These are phyloP conservation scores for Penicillium angulare DNA, from an alignment of 495 filamentous ascomycete genomes.

Conservation along the genomic window DNA sequence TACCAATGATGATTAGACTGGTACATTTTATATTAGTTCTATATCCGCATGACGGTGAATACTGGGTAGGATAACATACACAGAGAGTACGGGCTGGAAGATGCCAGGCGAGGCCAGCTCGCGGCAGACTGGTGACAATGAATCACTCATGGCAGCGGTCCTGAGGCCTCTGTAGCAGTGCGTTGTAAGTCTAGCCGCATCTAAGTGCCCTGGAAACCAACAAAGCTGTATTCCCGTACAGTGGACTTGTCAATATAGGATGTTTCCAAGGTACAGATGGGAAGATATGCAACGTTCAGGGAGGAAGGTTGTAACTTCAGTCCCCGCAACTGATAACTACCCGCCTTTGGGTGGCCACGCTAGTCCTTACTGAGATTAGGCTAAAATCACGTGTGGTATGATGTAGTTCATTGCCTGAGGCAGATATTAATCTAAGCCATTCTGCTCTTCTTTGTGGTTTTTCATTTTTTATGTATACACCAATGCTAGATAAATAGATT, in stretches of 20 bases:
- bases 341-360: slow-evolving; percentile 1
- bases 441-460: too few species aligned
- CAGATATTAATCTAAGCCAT: too few species aligned
- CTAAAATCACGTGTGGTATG: not conserved
- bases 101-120: slow-evolving; percentile 48
- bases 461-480: too few species aligned
- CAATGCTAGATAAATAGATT: too few species aligned
- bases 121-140: slow-evolving; percentile 24
- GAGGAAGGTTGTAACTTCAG: not conserved
- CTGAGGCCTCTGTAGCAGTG: too few species aligned
- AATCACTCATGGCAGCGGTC: too few species aligned
- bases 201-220: too few species aligned
- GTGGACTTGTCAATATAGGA: not conserved
- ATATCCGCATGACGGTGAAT: not conserved
- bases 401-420: too few species aligned
- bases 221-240: not conserved
- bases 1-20: slow-evolving; percentile 84
- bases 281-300: too few species aligned
- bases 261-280: not conserved
- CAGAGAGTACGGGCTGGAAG: slow-evolving; percentile 61
- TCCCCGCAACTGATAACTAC: slow-evolving; percentile 10
- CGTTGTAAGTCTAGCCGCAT: too few species aligned
- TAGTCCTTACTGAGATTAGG: not conserved
- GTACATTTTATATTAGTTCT: not conserved
- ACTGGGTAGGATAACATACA: slow-evolving; percentile 37